Evolutionary conservation across 2,329 filamentous ascomycete genomes (phyloP), one percentile per base, ranked within the genome.

Genomic region (Fusarium udum): DNA sequence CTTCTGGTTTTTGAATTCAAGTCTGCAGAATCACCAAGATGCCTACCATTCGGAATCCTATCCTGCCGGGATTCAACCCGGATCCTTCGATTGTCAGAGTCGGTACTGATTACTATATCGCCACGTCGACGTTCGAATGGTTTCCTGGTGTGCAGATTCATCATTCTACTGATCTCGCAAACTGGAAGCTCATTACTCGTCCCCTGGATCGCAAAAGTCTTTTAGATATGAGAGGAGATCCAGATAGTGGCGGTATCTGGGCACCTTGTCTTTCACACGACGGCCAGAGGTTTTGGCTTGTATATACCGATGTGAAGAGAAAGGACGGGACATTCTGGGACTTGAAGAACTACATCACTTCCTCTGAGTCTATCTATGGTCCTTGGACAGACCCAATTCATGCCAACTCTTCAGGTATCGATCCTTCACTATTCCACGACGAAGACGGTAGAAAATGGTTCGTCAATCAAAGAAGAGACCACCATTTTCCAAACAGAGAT

Each of bases 261-360:
- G 89, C 89, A 6, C 90, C 90, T 1, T 91, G 89, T 74, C 83
- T 92, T 24, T 88, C 86, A 1, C 87, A 91, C 74, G 89, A 91
- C 70, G 88, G 88, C 51, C 82, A 85, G 5, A 85, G 81, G 60
- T 91, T 90, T 79, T 91, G 86, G 85, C 85, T 91, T 13, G 89
- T 91, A 5, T 91, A 90, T 78, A 91, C 89, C 2, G 88, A 91
- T 72, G 89, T 91, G 12, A 91, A 90, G 80, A 87, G 89, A 71
- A 91, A 91, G 77, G 90, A 91, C 71, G 90, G 90, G 26, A 87
- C 86, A 11, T 91, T 90, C 84, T 90, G 89, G 79, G 89, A 90
- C 74, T 85, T 87, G 4, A 91, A 51, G 43, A 51, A 91, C 75
- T 91, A 90, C 76, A 90, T 91, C 70, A 87, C 87, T 1, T 80